Conservation (phyloP, 768 basidiomycete species). For the Naganishia friedmannii region DNA sequence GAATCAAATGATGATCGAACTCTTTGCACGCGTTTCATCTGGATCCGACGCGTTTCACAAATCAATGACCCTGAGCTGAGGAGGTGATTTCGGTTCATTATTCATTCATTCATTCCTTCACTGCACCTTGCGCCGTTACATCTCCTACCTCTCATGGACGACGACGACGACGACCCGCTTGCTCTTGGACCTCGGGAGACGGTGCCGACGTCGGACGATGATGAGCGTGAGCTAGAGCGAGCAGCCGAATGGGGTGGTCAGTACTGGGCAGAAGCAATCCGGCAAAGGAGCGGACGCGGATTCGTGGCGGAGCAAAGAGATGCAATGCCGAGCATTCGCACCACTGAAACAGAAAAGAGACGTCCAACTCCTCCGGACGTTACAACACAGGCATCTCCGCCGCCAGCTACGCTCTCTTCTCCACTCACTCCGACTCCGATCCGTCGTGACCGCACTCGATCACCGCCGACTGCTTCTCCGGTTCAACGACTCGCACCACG, state of each 20-base stretch:
- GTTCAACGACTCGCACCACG: not conserved
- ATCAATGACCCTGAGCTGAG: not conserved
- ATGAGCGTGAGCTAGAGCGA: not conserved
- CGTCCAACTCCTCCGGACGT: not conserved
- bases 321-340: not conserved
- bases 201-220: slow-evolving; percentile 8
- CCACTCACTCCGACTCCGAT: not conserved
- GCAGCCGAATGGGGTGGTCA: slow-evolving; percentile 1
- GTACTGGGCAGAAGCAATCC: not conserved
- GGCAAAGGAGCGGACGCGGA: not conserved
- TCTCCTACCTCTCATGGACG: not conserved
- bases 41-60: no score
- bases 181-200: not conserved
- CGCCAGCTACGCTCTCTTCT: not conserved
- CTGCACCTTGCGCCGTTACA: not conserved
- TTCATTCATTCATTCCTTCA: not conserved
- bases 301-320: not conserved
- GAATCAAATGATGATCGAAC: no score
- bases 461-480: not conserved
- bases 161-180: slow-evolving; percentile 3
- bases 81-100: no score
- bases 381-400: not conserved
- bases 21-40: no score
- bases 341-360: no score
- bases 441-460: not conserved